Percentiles rank a stretch among this genome's conserved stretches.
Evolutionary conservation across 306 rosid genomes (phyloP).

Genomic region (Glycine latifolia): DNA sequence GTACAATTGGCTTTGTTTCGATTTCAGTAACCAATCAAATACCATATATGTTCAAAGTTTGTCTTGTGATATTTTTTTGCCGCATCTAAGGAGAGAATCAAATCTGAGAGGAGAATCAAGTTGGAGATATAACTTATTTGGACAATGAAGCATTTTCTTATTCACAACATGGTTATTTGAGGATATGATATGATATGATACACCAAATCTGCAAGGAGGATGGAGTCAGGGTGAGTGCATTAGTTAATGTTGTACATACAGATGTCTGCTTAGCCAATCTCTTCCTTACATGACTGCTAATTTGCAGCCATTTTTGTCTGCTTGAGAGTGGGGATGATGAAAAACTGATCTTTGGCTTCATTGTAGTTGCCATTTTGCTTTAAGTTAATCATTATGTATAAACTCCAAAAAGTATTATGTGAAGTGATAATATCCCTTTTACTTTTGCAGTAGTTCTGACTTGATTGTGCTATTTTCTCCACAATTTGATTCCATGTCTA

Average conservation of each 20-base stretch:
- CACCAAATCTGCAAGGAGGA: slow-evolving; percentile 38
- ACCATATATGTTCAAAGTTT: slow-evolving; percentile 51
- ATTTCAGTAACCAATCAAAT: slow-evolving; percentile 50
- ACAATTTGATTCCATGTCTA: background rate
- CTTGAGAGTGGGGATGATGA: slow-evolving; percentile 48
- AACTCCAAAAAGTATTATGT: slow-evolving; percentile 25
- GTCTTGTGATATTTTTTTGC: slow-evolving; percentile 28
- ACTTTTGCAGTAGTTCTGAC: too few species aligned
- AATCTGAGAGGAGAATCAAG: slow-evolving; percentile 12
- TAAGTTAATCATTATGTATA: slow-evolving; percentile 37
- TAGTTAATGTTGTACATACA: slow-evolving; percentile 64
- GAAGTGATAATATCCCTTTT: too few species aligned
- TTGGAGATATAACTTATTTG: slow-evolving; percentile 8
- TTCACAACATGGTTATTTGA: slow-evolving; percentile 25
- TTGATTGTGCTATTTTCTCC: background rate
- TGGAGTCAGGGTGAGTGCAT: slow-evolving; percentile 35
- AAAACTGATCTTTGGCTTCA: slow-evolving; percentile 44
- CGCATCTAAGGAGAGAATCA: slow-evolving; percentile 15
- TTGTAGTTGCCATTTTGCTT: slow-evolving; percentile 40
- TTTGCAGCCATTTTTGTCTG: slow-evolving; percentile 42
- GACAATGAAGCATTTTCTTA: slow-evolving; percentile 3
- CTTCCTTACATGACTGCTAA: slow-evolving; percentile 50
- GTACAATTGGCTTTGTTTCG: slow-evolving; percentile 39
- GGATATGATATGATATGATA: slow-evolving; percentile 31
- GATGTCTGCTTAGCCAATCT: slow-evolving; percentile 42